A percentile compares a stretch with the other conserved stretches of the same genome.
Evolutionary conservation across 495 filamentous ascomycete species (phyloP).

Genomic region (Penicillium paradoxum): DNA sequence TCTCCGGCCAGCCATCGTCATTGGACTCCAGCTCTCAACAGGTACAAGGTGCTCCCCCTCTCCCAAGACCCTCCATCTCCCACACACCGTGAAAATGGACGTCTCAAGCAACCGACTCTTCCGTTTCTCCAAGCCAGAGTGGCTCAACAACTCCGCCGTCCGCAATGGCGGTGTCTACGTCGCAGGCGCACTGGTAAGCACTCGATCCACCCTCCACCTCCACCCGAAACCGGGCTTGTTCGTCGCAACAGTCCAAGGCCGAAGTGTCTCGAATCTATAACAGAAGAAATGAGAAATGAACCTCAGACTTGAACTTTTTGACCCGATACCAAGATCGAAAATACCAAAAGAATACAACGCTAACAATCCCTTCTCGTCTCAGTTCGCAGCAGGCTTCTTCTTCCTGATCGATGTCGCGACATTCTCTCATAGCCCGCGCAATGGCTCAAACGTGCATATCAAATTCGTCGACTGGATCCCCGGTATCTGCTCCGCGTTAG

Average conservation of each 20-base stretch:
- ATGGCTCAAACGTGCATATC: conserved; percentile 79
- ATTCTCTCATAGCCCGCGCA: conserved; percentile 74
- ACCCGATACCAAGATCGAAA: background rate
- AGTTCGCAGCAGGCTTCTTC: conserved; percentile 99
- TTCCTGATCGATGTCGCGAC: conserved; percentile 87
- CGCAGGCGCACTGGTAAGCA: conserved; percentile 77
- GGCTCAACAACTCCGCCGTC: conserved; percentile 81
- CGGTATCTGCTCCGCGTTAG: conserved; percentile 85
- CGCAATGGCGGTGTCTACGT: conserved; percentile 80
- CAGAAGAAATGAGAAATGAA: background rate
- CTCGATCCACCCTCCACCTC: background rate
- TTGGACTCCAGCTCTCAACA: conserved; percentile 14
- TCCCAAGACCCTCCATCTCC: background rate
- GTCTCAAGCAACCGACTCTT: conserved; percentile 61
- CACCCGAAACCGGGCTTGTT: background rate
- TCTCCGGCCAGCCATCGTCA: conserved; percentile 20
- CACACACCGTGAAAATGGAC: conserved; percentile 34
- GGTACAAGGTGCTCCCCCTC: background rate
- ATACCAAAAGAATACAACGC: background rate
- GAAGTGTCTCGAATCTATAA: background rate
- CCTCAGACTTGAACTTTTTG: background rate
- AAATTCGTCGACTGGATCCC: conserved; percentile 99
- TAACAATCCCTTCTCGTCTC: conserved; percentile 12
- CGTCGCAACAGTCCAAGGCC: background rate
- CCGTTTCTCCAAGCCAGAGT: conserved; percentile 76